A percentile compares a stretch with the other conserved stretches of the same genome.
Evolutionary conservation across 768 basidiomycete species (phyloP).

Genomic region (Boletus rex-veris): DNA sequence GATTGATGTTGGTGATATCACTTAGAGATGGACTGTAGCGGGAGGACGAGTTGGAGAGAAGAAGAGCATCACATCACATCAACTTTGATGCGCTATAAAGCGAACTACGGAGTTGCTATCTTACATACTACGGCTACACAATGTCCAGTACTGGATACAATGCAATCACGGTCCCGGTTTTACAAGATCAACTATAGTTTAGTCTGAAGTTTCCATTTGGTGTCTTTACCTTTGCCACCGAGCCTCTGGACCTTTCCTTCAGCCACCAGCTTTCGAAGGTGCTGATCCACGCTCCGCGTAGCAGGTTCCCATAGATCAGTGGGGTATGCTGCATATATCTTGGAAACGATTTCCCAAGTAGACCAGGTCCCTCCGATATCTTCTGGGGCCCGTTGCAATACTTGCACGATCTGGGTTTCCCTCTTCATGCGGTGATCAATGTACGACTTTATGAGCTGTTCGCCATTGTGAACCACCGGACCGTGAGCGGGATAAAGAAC

Average conservation of each 20-base stretch:
- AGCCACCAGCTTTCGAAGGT: constrained; percentile 65
- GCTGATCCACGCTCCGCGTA: constrained; percentile 61
- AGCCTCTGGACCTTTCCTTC: constrained; percentile 56
- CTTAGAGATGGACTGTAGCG: constrained; percentile 45
- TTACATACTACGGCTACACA: constrained; percentile 15
- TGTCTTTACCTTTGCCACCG: constrained; percentile 50
- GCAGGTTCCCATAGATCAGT: constrained; percentile 70
- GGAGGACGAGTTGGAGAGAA: constrained; percentile 90
- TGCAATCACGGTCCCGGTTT: not conserved
- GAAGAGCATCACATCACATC: constrained; percentile 89
- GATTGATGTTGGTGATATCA: not conserved
- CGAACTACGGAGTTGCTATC: constrained; percentile 2
- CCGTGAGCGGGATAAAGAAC: constrained; percentile 89
- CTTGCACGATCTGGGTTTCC: constrained; percentile 69
- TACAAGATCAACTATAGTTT: constrained; percentile 2
- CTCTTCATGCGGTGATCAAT: constrained; percentile 78
- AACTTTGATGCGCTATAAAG: constrained; percentile 89
- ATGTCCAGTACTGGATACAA: not conserved
- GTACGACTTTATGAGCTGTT: constrained; percentile 61
- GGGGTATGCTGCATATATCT: constrained; percentile 72
- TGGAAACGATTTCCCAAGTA: constrained; percentile 61
- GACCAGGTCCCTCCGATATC: constrained; percentile 40
- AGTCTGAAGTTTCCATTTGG: constrained; percentile 42
- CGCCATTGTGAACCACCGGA: constrained; percentile 64
- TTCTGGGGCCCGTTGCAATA: constrained; percentile 39